A percentile compares a stretch with the other conserved stretches of the same genome.
Evolutionary conservation across 805 yeast genomes (phyloP).

Genomic region (Saccharomycopsis sp.): DNA sequence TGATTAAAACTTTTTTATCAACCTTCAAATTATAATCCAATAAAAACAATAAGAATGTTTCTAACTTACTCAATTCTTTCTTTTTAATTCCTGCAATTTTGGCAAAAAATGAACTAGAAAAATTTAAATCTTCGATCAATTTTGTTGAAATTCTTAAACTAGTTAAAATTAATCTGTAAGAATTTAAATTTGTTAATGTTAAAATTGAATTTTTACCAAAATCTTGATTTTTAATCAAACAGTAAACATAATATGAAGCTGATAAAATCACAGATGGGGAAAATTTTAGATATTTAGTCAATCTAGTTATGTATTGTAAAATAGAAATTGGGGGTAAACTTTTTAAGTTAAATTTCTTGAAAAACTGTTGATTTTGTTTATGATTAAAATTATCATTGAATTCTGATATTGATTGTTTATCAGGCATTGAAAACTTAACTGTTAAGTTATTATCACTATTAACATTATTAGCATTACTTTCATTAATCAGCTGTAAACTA

Average conservation of each 20-base stretch:
- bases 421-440: no score
- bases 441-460: no score
- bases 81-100: slow-evolving; percentile 35
- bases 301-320: slow-evolving; percentile 22
- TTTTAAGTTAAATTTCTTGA: slow-evolving; percentile 21
- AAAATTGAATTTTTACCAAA: background rate
- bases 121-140: slow-evolving; percentile 35
- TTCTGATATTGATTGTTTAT: no score
- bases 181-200: slow-evolving; percentile 28
- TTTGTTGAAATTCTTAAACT: slow-evolving; percentile 38
- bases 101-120: slow-evolving; percentile 34
- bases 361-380: slow-evolving; percentile 12
- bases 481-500: no score
- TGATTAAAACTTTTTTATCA: slow-evolving; percentile 26
- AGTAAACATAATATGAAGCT: slow-evolving; percentile 22
- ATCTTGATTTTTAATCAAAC: slow-evolving; percentile 11
- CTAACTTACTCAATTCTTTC: slow-evolving; percentile 36
- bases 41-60: slow-evolving; percentile 39
- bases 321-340: slow-evolving; percentile 21
- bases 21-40: slow-evolving; percentile 40
- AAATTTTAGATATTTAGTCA: slow-evolving; percentile 22
- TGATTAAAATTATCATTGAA: no score
- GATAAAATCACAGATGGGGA: slow-evolving; percentile 24
- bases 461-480: no score
- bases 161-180: slow-evolving; percentile 34